Base-by-base conservation (phyloP, 257 asterid genomes). In the Nicotiana knightiana region DNA sequence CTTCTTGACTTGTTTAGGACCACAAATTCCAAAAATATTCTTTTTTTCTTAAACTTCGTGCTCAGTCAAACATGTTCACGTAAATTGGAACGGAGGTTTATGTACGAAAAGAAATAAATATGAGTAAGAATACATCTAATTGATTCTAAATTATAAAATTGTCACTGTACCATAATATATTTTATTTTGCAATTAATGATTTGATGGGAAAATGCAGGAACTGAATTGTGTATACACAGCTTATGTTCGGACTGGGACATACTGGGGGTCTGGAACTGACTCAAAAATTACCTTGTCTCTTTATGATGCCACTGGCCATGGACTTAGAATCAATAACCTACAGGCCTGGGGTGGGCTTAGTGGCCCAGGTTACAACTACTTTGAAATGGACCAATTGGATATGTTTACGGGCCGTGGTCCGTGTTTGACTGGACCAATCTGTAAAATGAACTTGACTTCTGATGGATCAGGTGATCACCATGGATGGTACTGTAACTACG, bases 301-400 rank as follows among this genome's bases (percentile, higher is more conserved):
- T 4, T 90, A 87, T 33, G 93, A 89, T n/a, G 82, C 87, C 1
- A 21, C 16, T 1, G 92, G 95, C 9, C 37, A 85, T 32, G 93
- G 93, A 0, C 65, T 91, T 75, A 76, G 85, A 76, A 91, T 93
- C 81, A 85, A 86, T 6, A 85, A 90, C 39, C 82, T 93, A 13
- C 88, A 83, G 76, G 18, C 88, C 0, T 93, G 97, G 97, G 97
- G 97, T 30, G 97, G 97, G 81, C 84, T 90, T 1, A 91, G 90
- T 95, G 97, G 93, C 54, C 84, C 85, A 28, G 89, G 79, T 0
- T 75, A 91, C 84, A 54, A 88, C 82, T 93, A 93, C 65, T 90
- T 90, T 80, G 93, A 93, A 93, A 86, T 89, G 7, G 95, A 92
- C 0, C 90, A 87, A 53, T 83, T 92, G 82, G 97, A 92, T 61